Base-by-base conservation (phyloP, 164 flowering plant species). In the Liquidambar formosana region DNA sequence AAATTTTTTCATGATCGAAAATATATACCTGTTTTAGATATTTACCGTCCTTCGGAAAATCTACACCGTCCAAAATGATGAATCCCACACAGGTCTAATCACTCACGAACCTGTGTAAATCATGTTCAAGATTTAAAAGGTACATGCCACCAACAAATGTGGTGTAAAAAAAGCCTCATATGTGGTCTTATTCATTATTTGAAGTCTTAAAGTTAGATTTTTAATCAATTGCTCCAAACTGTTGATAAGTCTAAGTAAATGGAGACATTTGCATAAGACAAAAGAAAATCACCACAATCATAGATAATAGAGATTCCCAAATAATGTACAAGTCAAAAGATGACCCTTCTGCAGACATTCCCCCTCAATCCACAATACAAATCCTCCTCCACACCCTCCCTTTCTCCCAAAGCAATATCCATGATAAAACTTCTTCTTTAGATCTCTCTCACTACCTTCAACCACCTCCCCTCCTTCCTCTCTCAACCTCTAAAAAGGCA, bases 231-330 rank as follows among this genome's bases (percentile, higher is more conserved):
- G n/a, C n/a, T n/a, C n/a, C n/a, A n/a, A 6, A 60, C 56, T 41
- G 28, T 69, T 65, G 58, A 63, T 19, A 64, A 64, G 70, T 69
- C 73, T 69, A 74, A 61, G 49, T 25, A 64, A 57, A 47, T 16
- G 33, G 60, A 46, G n/a, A 57, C 5, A 1, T 15, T 43, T 27
- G 48, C 0, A 44, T 12, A 44, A 43, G 26, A 43, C 8, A 58
- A 46, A 57, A 5, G 3, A 62, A 44, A 62, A 25, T 22, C 15
- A 57, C 54, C 53, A 67, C 28, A 57, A 18, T 46, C 43, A 27
- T n/a, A 68, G 46, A 41, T n/a, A n/a, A n/a, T n/a, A 47, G n/a
- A 57, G 49, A 49, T 41, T 22, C 69, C 2, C 53, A 57, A 11
- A 45, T 12, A 43, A n/a, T 48, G 46, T 60, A 56, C 8, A 71